Base-by-base conservation (phyloP, 805 yeast genomes). In the Phaffomyces antillensis region DNA sequence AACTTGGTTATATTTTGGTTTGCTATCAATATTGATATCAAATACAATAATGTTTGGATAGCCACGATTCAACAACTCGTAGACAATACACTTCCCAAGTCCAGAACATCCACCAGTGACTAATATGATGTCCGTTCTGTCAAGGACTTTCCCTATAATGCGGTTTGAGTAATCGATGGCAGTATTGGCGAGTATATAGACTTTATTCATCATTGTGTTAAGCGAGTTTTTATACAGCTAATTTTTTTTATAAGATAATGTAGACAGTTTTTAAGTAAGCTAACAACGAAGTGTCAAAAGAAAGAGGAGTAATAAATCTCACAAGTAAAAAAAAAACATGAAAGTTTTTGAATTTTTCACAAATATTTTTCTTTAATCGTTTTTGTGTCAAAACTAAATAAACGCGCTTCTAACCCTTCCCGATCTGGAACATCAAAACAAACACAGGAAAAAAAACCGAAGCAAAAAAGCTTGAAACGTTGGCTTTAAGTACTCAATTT, bases 71-170 rank as follows among this genome's bases (percentile, higher is more conserved):
- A 66, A 61, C 43, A 90, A 72, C 23, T 57, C 56, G 15, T 53
- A 49, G 0, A 73, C 86, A 4, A 91, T 50, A 50, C 79, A 85
- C 36, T 65, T 66, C 0, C 98, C 98, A 10, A 91, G 68, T 0
- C 97, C 98, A 0, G 78, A 67, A 4, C 76, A 60, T 0, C 97
- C 98, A 0, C 98, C 98, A 0, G 98, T 90, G 18, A 91, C 67
- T 5, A 89, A 63, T 0, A 80, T 83, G 11, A 83, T 68, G 55
- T 86, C 95, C 11, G 68, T 62, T 0, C 77, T 74, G 34, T 78
- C 82, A 48, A 74, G 73, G 11, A 65, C 66, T 45, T 71, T 73
- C 1, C 86, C 86, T 18, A 79, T 59, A 1, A 77, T 26, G 3
- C 61, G 36, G 25, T 70, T 66, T 3, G 42, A 32, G 10, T 24